Conservation (phyloP, 495 filamentous ascomycete species). For the Amorphotheca resinae region DNA sequence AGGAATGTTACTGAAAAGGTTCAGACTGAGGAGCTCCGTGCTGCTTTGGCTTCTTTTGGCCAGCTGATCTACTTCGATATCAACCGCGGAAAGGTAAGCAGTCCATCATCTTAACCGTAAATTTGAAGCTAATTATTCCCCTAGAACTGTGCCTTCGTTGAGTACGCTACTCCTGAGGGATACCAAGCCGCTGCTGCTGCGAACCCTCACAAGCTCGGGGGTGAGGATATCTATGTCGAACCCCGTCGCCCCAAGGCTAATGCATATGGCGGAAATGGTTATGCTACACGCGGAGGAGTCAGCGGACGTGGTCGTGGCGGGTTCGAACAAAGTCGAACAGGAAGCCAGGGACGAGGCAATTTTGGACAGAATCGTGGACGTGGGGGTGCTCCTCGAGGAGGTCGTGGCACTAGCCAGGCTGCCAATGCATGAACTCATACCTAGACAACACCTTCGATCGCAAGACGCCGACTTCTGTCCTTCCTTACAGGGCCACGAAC, state of each 20-base stretch:
- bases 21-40: slow-evolving; percentile 50
- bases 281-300: slow-evolving; percentile 43
- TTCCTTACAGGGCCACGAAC: slow-evolving; percentile 1
- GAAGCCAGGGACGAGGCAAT: slow-evolving; percentile 51
- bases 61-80: slow-evolving; percentile 81
- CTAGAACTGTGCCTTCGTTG: slow-evolving; percentile 93
- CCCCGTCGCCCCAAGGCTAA: slow-evolving; percentile 68
- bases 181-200: slow-evolving; percentile 70
- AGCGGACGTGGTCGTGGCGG: slow-evolving; percentile 56
- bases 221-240: slow-evolving; percentile 73
- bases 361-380: slow-evolving; percentile 53
- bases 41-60: slow-evolving; percentile 56
- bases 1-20: slow-evolving; percentile 89
- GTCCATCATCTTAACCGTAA: neutral
- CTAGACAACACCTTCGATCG: neutral
- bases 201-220: slow-evolving; percentile 76
- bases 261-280: slow-evolving; percentile 52
- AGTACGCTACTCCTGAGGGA: slow-evolving; percentile 66
- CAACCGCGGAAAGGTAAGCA: slow-evolving; percentile 68
- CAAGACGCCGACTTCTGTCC: slow-evolving; percentile 1
- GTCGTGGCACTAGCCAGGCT: slow-evolving; percentile 31
- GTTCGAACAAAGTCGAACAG: slow-evolving; percentile 36
- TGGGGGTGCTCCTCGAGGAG: slow-evolving; percentile 27
- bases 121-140: slow-evolving; percentile 3
- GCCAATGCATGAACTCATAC: slow-evolving; percentile 26